Conservation (phyloP, 1,139 yeast species). For the Kurtzmaniella quercitrusa region DNA sequence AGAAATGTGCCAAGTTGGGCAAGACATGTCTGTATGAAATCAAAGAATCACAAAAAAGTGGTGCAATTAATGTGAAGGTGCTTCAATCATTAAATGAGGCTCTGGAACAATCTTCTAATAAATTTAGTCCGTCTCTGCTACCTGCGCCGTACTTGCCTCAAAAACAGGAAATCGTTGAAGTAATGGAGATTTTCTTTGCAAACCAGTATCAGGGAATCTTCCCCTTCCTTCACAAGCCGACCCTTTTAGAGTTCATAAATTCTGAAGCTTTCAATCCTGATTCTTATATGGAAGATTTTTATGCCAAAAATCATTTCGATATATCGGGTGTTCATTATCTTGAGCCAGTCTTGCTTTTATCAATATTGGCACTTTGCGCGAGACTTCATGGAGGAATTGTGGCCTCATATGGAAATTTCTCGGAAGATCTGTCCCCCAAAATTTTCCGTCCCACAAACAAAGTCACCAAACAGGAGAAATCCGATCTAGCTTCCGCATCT, state of each 20-base stretch:
- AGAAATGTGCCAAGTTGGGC: not conserved
- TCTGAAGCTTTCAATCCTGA: conserved; percentile 24
- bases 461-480: not conserved
- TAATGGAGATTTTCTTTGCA: conserved; percentile 26
- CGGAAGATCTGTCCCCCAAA: not conserved
- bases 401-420: conserved; percentile 20
- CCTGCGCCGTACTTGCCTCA: conserved; percentile 16
- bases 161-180: conserved; percentile 21
- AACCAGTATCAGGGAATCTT: conserved; percentile 34
- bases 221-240: conserved; percentile 29
- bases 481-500: conserved; percentile 14
- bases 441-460: conserved; percentile 1
- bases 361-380: conserved; percentile 32
- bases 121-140: not conserved
- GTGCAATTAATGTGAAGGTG: not conserved
- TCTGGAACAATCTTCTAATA: not conserved
- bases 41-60: not conserved
- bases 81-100: not conserved
- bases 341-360: conserved; percentile 29
- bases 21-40: not conserved
- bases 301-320: conserved; percentile 11
- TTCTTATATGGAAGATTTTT: conserved; percentile 23
- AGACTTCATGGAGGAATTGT: conserved; percentile 28
- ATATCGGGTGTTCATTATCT: conserved; percentile 14
- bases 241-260: conserved; percentile 22